Conservation (phyloP, 495 filamentous ascomycete species). For the Massariosphaeria phaeospora region DNA sequence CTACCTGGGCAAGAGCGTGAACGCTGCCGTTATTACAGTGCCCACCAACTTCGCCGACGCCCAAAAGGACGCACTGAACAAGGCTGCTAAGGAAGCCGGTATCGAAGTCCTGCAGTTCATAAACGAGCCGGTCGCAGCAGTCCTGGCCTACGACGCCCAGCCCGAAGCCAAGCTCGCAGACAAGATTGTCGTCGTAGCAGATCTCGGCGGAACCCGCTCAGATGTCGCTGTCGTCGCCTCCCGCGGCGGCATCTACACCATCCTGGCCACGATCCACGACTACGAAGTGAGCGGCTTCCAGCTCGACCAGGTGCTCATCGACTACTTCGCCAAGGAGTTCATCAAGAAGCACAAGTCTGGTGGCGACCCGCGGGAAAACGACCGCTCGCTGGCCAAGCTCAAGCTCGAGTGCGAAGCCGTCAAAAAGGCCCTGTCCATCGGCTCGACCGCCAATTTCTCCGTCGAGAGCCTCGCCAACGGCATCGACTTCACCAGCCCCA, state of each 20-base stretch:
- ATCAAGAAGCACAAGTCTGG: conserved; percentile 79
- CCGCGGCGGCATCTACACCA: conserved; percentile 92
- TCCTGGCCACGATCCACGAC: conserved; percentile 89
- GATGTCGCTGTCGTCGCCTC: conserved; percentile 87
- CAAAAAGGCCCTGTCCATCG: conserved; percentile 83
- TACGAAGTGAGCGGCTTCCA: conserved; percentile 80
- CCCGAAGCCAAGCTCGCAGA: conserved; percentile 68
- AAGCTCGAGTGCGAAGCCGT: conserved; percentile 85
- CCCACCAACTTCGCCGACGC: conserved; percentile 88
- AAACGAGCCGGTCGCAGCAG: conserved; percentile 84
- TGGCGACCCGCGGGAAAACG: conserved; percentile 71
- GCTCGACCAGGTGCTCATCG: conserved; percentile 83
- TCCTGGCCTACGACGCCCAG: conserved; percentile 87
- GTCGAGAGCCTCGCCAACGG: conserved; percentile 84
- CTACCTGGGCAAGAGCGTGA: conserved; percentile 86
- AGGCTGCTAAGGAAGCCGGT: conserved; percentile 73
- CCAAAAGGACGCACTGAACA: conserved; percentile 73
- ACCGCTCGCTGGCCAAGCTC: conserved; percentile 80
- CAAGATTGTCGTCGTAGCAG: conserved; percentile 87
- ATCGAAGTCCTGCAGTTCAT: conserved; percentile 90
- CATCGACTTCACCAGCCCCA: conserved; percentile 80
- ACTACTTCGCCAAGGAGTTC: conserved; percentile 98
- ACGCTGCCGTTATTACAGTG: conserved; percentile 85
- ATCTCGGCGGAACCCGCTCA: conserved; percentile 87
- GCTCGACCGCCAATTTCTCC: conserved; percentile 80